phyloP scores from a whole-genome alignment of 805 yeast species.

The Candida montana region DNA sequence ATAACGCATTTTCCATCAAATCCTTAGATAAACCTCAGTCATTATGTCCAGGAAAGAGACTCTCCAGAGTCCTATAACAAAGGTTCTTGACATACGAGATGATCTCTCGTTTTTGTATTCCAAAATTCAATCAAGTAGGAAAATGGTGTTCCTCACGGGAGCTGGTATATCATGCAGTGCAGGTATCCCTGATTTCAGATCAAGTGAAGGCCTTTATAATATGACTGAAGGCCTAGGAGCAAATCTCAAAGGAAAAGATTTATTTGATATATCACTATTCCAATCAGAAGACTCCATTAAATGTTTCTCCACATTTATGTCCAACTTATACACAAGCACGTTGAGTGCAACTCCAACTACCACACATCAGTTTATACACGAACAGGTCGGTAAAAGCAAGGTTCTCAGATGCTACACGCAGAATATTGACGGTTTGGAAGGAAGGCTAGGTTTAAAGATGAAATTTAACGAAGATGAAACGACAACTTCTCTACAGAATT shows the following conservation, averaged over 20 bases:
- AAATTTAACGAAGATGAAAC: slow-evolving; percentile 37
- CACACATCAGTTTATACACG: slow-evolving; percentile 67
- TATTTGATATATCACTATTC: slow-evolving; percentile 83
- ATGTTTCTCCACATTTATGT: slow-evolving; percentile 88
- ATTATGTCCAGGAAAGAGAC: too few relatives aligned
- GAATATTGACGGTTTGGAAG: slow-evolving; percentile 87
- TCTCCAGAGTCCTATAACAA: not conserved
- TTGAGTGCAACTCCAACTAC: slow-evolving; percentile 70
- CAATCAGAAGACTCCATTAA: slow-evolving; percentile 58
- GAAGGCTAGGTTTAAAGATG: slow-evolving; percentile 53
- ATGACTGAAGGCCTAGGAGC: slow-evolving; percentile 22
- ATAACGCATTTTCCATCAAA: too few relatives aligned
- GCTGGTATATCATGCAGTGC: slow-evolving; percentile 97
- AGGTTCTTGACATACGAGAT: not conserved
- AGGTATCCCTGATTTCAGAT: slow-evolving; percentile 94
- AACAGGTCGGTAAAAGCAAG: slow-evolving; percentile 45
- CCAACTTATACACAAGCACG: slow-evolving; percentile 61
- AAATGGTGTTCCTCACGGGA: slow-evolving; percentile 74
- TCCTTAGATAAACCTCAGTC: too few relatives aligned
- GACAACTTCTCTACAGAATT: slow-evolving; percentile 28
- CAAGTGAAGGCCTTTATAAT: slow-evolving; percentile 77
- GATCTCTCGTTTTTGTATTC: slow-evolving; percentile 10
- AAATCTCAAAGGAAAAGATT: slow-evolving; percentile 79
- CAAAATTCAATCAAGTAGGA: slow-evolving; percentile 32
- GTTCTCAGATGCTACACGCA: slow-evolving; percentile 88